Evolutionary conservation across 306 rosid genomes (phyloP), one percentile per base, ranked within the genome.

Genomic region (Rosa rugosa): DNA sequence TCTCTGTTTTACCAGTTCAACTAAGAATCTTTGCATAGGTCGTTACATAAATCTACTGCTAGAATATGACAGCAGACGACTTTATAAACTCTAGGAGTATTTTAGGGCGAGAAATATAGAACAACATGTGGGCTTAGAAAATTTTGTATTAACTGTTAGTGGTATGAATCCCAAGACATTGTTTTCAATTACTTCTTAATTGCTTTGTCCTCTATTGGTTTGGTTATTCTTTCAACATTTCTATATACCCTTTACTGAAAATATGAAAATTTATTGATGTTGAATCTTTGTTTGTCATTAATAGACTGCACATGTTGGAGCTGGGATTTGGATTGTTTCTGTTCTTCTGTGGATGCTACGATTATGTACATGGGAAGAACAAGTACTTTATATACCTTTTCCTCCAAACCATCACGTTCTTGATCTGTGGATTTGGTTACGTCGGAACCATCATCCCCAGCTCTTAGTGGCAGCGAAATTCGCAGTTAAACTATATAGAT

Each of bases 321-420:
- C 94, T 95, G 54, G 98, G 97, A 86, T 95, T 95, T 73, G 99
- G 94, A 4, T 87, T 71, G 4, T 95, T 95, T 86, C 90, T 95
- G 72, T 95, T 95, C 91, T 0, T 95, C 4, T 92, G 98, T 72
- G 99, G 99, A 71, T 95, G 99, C 93, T 95, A 95, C 80, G 99
- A 95, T 83, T 92, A 60, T 81, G 93, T 86, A 41, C 91, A 95
- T 40, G 99, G 99, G 80, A 91, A 95, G 79, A 82, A 95, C 97
- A 91, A 83, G 89, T 95, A 95, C 82, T 95, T 95, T 41, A 60
- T 95, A 3, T 95, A 95, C 86, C 99, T 95, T 76, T 95, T 92
- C 91, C 97, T 95, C 69, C 99, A 95, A 83, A 92, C 98, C 79
- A 11, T 95, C 34, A 64, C 86, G 64, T 95, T 95, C 92, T 62